phyloP scores from a whole-genome alignment of 2,329 filamentous ascomycete genomes.

The Colletotrichum ledebouriae region DNA sequence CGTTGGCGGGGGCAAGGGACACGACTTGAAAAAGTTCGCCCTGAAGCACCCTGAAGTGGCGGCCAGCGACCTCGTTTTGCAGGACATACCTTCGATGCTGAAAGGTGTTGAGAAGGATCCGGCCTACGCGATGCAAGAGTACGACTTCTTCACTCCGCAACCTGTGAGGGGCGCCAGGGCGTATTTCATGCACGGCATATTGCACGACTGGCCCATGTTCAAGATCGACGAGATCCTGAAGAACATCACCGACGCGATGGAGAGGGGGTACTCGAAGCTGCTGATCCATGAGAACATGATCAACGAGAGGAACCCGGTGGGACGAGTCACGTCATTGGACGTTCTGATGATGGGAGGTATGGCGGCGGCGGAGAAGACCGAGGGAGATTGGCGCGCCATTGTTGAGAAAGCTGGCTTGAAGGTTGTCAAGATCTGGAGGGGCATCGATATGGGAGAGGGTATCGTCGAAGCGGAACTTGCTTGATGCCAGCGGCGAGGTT shows the following conservation, averaged over 20 bases:
- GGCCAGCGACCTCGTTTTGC: conserved; percentile 49
- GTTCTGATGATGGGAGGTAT: conserved; percentile 52
- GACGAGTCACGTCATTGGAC: conserved; percentile 51
- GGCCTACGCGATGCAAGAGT: conserved; percentile 48
- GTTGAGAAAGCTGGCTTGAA: conserved; percentile 46
- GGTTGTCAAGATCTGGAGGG: conserved; percentile 51
- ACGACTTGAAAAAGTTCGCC: conserved; percentile 53
- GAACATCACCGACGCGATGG: conserved; percentile 37
- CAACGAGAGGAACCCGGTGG: conserved; percentile 47
- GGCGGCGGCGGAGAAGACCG: conserved; percentile 50
- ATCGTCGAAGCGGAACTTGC: conserved; percentile 48
- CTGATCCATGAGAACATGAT: conserved; percentile 55
- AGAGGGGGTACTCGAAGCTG: conserved; percentile 53
- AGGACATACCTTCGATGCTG: conserved; percentile 52
- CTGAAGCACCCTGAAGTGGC: conserved; percentile 46
- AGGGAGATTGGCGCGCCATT: conserved; percentile 49
- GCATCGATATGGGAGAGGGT: conserved; percentile 47
- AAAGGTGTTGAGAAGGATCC: conserved; percentile 44
- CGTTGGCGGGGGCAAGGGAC: conserved; percentile 54
- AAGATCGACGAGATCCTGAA: conserved; percentile 43
- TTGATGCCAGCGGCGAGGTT: conserved; percentile 5
- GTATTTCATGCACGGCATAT: conserved; percentile 46
- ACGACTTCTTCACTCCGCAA: conserved; percentile 57
- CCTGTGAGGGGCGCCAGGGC: conserved; percentile 55
- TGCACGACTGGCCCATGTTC: conserved; percentile 47